Percentiles rank a stretch among this genome's conserved stretches.
phyloP scores from a whole-genome alignment of 2,329 filamentous ascomycete species.

The Epichloe hybrida region DNA sequence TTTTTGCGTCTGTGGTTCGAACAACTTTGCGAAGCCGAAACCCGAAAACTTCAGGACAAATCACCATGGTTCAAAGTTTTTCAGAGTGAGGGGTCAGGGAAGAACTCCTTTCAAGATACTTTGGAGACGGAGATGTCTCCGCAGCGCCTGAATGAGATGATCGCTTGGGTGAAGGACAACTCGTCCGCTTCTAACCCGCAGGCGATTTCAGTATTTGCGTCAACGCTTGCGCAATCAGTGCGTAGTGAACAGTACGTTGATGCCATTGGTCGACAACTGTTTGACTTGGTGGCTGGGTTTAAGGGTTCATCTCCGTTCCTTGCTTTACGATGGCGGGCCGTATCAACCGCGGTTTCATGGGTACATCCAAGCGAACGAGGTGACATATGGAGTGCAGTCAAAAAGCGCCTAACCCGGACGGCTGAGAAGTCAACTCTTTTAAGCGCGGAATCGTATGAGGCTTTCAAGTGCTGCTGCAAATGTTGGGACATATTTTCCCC shows the following conservation, averaged over 20 bases:
- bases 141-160: constrained; percentile 28
- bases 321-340: constrained; percentile 28
- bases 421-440: constrained; percentile 19
- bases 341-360: constrained; percentile 24
- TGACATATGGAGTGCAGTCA: constrained; percentile 21
- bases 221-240: constrained; percentile 29
- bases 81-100: constrained; percentile 6
- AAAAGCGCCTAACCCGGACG: constrained; percentile 19
- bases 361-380: constrained; percentile 15
- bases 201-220: constrained; percentile 28
- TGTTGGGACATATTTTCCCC: constrained; percentile 26
- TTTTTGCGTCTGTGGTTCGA: constrained; percentile 35
- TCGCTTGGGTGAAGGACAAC: constrained; percentile 28
- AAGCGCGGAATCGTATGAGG: constrained; percentile 25
- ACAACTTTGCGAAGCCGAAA: constrained; percentile 24
- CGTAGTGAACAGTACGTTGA: constrained; percentile 29
- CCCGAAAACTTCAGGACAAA: constrained; percentile 11
- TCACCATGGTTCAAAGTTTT: constrained; percentile 22
- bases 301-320: constrained; percentile 17
- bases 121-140: constrained; percentile 31
- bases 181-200: constrained; percentile 17
- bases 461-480: constrained; percentile 25
- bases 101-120: constrained; percentile 10
- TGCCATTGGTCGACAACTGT: constrained; percentile 24
- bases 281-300: constrained; percentile 19